These are phyloP conservation scores for Hypoxylon sp. DNA, from an alignment of 2,329 filamentous ascomycete species.

Conservation along the genomic window DNA sequence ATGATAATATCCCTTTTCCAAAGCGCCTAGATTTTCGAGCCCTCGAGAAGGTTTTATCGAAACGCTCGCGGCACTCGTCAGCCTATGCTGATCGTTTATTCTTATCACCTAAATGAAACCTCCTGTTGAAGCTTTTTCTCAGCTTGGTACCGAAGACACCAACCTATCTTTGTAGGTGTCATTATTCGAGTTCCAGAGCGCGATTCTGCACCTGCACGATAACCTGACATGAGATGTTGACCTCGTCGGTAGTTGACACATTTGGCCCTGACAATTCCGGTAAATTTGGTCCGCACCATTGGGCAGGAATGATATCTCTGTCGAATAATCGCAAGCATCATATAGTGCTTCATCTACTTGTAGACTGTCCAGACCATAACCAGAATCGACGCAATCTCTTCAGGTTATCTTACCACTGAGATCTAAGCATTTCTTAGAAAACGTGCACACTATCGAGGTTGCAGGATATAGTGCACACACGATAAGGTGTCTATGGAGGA, in stretches of 20 bases:
- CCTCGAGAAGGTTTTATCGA: slow-evolving; percentile 21
- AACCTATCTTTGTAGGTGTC: background rate
- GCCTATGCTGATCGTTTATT: slow-evolving; percentile 9
- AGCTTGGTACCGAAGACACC: slow-evolving; percentile 3
- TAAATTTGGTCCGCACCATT: slow-evolving; percentile 13
- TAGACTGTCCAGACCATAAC: slow-evolving; percentile 1
- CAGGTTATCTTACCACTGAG: slow-evolving; percentile 6
- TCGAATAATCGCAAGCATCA: slow-evolving; percentile 15
- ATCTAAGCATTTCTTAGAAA: too few relatives aligned
- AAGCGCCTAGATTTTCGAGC: slow-evolving; percentile 7
- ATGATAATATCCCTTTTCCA: too few relatives aligned
- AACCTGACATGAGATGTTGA: slow-evolving; percentile 21
- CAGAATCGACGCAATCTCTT: slow-evolving; percentile 7
- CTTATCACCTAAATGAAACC: slow-evolving; percentile 11
- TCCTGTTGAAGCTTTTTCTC: slow-evolving; percentile 1
- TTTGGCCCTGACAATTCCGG: slow-evolving; percentile 21
- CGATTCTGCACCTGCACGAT: slow-evolving; percentile 1
- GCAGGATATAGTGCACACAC: too few relatives aligned
- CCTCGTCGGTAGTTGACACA: slow-evolving; percentile 18
- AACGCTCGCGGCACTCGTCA: slow-evolving; percentile 21
- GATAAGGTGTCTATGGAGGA: too few relatives aligned
- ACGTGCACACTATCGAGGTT: too few relatives aligned
- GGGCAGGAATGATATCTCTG: slow-evolving; percentile 7
- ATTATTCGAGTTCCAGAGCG: slow-evolving; percentile 8
- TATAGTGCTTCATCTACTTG: slow-evolving; percentile 21